Conservation (phyloP, 441 rosid genomes). For the Breynia disticha region DNA sequence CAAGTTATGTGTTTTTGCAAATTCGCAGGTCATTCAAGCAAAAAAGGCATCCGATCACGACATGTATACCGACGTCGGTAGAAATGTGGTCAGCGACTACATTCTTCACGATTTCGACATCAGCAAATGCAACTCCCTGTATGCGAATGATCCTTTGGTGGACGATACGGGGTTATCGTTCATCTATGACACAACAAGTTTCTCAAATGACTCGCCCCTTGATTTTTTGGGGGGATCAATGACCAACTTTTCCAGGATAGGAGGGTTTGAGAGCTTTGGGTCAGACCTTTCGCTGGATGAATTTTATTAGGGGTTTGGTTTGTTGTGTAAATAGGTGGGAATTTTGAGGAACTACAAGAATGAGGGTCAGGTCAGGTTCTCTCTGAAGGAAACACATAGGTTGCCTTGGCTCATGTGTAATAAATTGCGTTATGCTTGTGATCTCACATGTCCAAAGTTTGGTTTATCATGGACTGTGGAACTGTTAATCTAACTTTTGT, state of each 20-base stretch:
- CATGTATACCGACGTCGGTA: constrained; percentile 43
- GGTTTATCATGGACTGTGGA: no score
- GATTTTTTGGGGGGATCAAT: constrained; percentile 77
- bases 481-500: no score
- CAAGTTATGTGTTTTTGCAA: not conserved
- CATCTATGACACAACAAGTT: constrained; percentile 68
- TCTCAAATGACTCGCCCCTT: constrained; percentile 67
- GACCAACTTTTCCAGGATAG: constrained; percentile 45
- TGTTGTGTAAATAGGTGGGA: not conserved
- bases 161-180: constrained; percentile 49
- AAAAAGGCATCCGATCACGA: constrained; percentile 67
- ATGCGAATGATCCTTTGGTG: constrained; percentile 32
- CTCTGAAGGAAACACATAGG: no score
- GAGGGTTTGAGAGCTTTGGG: constrained; percentile 59
- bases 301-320: constrained; percentile 33
- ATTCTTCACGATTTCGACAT: constrained; percentile 28
- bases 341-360: constrained; percentile 6
- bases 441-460: no score
- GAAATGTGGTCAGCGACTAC: constrained; percentile 39
- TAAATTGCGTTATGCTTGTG: no score
- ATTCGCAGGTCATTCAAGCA: constrained; percentile 70
- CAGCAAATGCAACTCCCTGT: constrained; percentile 33
- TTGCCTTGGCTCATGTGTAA: no score
- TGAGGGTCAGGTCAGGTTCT: no score
- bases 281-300: constrained; percentile 70